Percentiles rank a stretch among this genome's conserved stretches.
These are phyloP conservation scores for Prunus padus DNA, from an alignment of 306 rosid genomes.

Conservation along the genomic window DNA sequence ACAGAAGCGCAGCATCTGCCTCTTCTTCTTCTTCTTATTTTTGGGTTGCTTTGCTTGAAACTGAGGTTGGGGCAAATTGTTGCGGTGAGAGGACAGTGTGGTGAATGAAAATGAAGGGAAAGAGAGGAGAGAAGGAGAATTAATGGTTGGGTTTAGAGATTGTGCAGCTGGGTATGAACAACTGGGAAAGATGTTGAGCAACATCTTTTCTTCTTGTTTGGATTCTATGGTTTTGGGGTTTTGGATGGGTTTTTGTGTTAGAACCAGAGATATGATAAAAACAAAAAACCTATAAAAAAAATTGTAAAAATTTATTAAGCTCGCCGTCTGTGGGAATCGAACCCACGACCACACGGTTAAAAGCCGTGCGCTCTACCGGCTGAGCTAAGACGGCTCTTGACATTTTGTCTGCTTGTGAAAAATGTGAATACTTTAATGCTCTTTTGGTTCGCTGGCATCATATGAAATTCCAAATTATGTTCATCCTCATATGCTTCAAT, in stretches of 20 bases:
- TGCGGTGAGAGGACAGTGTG: neutral
- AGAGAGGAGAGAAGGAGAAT: neutral
- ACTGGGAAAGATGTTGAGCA: constrained; percentile 10
- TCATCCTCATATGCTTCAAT: no score
- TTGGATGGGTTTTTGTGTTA: constrained; percentile 19
- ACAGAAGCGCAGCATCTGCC: constrained; percentile 10
- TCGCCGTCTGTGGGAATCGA: constrained; percentile 16
- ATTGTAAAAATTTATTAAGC: no score
- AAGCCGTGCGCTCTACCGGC: constrained; percentile 31
- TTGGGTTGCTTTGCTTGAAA: constrained; percentile 26
- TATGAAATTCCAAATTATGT: no score
- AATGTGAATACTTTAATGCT: no score
- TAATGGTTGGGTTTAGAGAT: neutral
- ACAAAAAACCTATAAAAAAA: rapidly evolving
- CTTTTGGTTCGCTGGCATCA: no score
- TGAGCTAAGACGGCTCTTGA: constrained; percentile 18
- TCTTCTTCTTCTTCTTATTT: constrained; percentile 11
- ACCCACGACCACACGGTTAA: constrained; percentile 32
- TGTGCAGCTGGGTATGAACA: constrained; percentile 3
- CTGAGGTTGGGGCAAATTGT: neutral
- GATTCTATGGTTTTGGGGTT: constrained; percentile 8
- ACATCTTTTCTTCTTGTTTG: constrained; percentile 24
- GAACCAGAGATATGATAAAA: neutral
- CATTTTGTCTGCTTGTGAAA: no score
- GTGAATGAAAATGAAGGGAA: constrained; percentile 6